A percentile compares a stretch with the other conserved stretches of the same genome.
Evolutionary conservation across 2,329 filamentous ascomycete genomes (phyloP).

Genomic region (Epichloe festucae): DNA sequence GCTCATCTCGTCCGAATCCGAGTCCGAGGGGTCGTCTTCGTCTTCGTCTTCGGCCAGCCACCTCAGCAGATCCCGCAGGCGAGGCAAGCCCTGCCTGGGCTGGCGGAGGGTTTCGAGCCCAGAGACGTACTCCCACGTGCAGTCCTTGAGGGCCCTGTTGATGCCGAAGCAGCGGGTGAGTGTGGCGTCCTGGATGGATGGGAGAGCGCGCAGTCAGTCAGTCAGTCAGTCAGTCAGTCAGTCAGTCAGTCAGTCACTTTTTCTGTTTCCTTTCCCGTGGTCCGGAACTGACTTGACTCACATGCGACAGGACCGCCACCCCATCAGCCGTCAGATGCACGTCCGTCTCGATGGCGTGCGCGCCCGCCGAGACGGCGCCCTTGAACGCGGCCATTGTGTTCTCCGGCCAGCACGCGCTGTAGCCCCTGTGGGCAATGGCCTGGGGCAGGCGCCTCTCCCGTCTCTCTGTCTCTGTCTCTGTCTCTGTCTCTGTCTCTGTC

Average conservation of each 20-base stretch:
- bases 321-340: conserved; percentile 71
- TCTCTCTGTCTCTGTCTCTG: neutral
- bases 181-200: conserved; percentile 46
- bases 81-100: conserved; percentile 60
- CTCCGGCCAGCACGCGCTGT: conserved; percentile 67
- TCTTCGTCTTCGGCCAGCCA: conserved; percentile 35
- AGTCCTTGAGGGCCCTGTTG: conserved; percentile 59
- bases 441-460: conserved; percentile 40
- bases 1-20: conserved; percentile 25
- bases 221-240: neutral
- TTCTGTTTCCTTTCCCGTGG: too few relatives aligned
- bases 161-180: conserved; percentile 73
- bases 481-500: neutral
- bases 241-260: neutral
- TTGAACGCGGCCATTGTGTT: conserved; percentile 74
- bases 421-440: conserved; percentile 66
- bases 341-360: conserved; percentile 80
- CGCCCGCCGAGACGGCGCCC: conserved; percentile 58
- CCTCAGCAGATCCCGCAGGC: conserved; percentile 59
- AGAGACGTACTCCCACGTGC: conserved; percentile 61
- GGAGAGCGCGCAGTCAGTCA: too few relatives aligned
- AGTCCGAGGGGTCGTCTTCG: too few relatives aligned
- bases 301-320: conserved; percentile 75
- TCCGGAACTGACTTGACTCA: conserved; percentile 22
- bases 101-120: conserved; percentile 52